phyloP scores from a whole-genome alignment of 2,329 filamentous ascomycete species.

The Fusarium pseudoanthophilum region DNA sequence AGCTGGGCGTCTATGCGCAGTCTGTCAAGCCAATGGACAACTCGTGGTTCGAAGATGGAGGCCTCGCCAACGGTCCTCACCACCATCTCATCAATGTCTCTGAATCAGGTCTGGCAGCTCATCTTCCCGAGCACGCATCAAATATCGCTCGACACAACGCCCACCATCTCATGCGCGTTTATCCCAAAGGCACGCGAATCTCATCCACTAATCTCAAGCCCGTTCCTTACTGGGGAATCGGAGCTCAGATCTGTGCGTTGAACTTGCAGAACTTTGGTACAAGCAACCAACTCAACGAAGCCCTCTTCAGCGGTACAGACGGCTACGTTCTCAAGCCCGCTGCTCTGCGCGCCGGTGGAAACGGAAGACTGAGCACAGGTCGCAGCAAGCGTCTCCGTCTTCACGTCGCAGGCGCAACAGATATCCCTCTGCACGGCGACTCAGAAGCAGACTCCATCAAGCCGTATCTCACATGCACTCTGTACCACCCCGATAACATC shows the following conservation, averaged over 20 bases:
- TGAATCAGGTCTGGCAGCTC: constrained; percentile 65
- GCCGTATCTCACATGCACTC: constrained; percentile 73
- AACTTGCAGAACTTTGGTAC: constrained; percentile 77
- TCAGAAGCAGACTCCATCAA: constrained; percentile 64
- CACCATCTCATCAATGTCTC: constrained; percentile 77
- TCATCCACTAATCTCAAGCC: constrained; percentile 72
- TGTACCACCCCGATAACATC: constrained; percentile 67
- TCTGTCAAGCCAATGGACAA: constrained; percentile 74
- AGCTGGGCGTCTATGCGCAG: constrained; percentile 75
- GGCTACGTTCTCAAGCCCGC: constrained; percentile 74
- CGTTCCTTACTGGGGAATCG: constrained; percentile 72
- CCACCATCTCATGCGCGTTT: constrained; percentile 75
- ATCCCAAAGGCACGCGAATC: constrained; percentile 75
- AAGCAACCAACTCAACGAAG: constrained; percentile 75
- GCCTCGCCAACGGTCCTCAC: constrained; percentile 66
- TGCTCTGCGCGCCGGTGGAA: constrained; percentile 66
- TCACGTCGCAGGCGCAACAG: constrained; percentile 70
- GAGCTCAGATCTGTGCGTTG: constrained; percentile 75
- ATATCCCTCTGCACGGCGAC: constrained; percentile 65
- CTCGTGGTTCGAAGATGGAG: constrained; percentile 68
- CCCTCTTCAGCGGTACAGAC: constrained; percentile 71
- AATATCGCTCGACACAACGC: constrained; percentile 69
- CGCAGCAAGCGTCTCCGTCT: constrained; percentile 64
- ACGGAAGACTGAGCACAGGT: constrained; percentile 58
- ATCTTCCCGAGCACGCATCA: constrained; percentile 60